Evolutionary conservation across 2,329 filamentous ascomycete species (phyloP).

Genomic region (Colletotrichum trifolii): DNA sequence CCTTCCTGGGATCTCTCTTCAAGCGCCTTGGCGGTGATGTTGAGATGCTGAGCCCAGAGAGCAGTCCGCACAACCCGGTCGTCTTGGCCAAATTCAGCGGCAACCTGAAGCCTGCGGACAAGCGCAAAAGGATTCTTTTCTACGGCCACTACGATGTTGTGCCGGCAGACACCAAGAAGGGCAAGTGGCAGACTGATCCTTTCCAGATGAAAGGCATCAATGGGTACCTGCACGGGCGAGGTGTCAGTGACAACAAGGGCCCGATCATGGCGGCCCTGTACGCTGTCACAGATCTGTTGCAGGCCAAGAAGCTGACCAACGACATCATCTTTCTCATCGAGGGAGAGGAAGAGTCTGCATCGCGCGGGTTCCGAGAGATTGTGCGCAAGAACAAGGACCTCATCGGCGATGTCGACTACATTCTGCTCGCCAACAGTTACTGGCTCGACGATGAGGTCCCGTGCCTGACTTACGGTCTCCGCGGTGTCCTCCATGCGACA

Average conservation of each 20-base stretch:
- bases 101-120: slow-evolving; percentile 71
- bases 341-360: slow-evolving; percentile 95
- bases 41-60: slow-evolving; percentile 86
- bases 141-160: slow-evolving; percentile 99
- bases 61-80: slow-evolving; percentile 83
- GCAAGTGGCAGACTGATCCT: slow-evolving; percentile 88
- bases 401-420: slow-evolving; percentile 93
- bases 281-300: slow-evolving; percentile 88
- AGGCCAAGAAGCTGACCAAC: slow-evolving; percentile 84
- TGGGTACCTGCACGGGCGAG: slow-evolving; percentile 93
- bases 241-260: slow-evolving; percentile 98
- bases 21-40: slow-evolving; percentile 91
- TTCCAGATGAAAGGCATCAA: slow-evolving; percentile 91
- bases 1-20: slow-evolving; percentile 89
- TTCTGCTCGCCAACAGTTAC: slow-evolving; percentile 96
- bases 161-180: slow-evolving; percentile 82
- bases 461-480: slow-evolving; percentile 92
- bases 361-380: slow-evolving; percentile 87
- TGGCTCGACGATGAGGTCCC: slow-evolving; percentile 97
- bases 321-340: slow-evolving; percentile 96
- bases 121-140: slow-evolving; percentile 89
- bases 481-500: slow-evolving; percentile 93
- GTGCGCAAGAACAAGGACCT: slow-evolving; percentile 82
- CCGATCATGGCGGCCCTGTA: slow-evolving; percentile 94
- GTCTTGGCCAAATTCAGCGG: slow-evolving; percentile 90